These are phyloP conservation scores for Trametes hirsuta DNA, from an alignment of 1,284 basidiomycete genomes.

Conservation along the genomic window DNA sequence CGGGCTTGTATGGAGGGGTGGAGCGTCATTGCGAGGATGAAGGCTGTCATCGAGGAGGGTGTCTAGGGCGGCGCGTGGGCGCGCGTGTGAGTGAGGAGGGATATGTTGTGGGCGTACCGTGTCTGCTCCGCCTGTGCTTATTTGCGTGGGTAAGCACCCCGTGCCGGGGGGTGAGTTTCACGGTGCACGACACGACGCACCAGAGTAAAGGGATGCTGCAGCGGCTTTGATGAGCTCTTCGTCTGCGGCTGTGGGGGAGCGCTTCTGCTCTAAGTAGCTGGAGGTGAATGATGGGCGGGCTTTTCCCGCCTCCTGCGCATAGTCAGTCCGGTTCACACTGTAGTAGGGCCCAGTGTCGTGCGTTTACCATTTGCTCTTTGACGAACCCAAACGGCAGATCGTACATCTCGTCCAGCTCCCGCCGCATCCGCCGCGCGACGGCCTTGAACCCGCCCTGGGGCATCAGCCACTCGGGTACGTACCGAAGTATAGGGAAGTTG, in stretches of 20 bases:
- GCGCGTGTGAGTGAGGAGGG: not conserved
- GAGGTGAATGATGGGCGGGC: slow-evolving; percentile 35
- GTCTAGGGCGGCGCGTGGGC: slow-evolving; percentile 21
- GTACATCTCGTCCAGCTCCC: slow-evolving; percentile 37
- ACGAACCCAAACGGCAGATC: slow-evolving; percentile 39
- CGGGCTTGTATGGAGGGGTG: slow-evolving; percentile 37
- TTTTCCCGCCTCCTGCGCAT: not conserved
- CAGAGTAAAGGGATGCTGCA: slow-evolving; percentile 45
- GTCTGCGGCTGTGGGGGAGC: slow-evolving; percentile 24
- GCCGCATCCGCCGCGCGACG: slow-evolving; percentile 33
- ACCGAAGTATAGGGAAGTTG: slow-evolving; percentile 39
- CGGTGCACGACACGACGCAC: slow-evolving; percentile 19
- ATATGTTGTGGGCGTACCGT: slow-evolving; percentile 30
- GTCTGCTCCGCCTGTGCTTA: slow-evolving; percentile 26
- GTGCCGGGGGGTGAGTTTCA: too few relatives aligned
- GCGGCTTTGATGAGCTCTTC: slow-evolving; percentile 43
- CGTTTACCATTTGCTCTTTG: slow-evolving; percentile 35
- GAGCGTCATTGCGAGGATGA: slow-evolving; percentile 42
- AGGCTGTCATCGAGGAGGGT: slow-evolving; percentile 32
- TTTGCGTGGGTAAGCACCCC: not conserved
- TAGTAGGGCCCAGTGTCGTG: not conserved
- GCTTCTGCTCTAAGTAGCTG: slow-evolving; percentile 33
- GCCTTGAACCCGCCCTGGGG: slow-evolving; percentile 39
- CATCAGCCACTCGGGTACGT: slow-evolving; percentile 40
- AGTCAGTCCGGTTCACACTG: not conserved